Percentiles rank a stretch among this genome's conserved stretches.
These are phyloP conservation scores for Diaporthe nobilis DNA, from an alignment of 2,329 filamentous ascomycete genomes.

Conservation along the genomic window DNA sequence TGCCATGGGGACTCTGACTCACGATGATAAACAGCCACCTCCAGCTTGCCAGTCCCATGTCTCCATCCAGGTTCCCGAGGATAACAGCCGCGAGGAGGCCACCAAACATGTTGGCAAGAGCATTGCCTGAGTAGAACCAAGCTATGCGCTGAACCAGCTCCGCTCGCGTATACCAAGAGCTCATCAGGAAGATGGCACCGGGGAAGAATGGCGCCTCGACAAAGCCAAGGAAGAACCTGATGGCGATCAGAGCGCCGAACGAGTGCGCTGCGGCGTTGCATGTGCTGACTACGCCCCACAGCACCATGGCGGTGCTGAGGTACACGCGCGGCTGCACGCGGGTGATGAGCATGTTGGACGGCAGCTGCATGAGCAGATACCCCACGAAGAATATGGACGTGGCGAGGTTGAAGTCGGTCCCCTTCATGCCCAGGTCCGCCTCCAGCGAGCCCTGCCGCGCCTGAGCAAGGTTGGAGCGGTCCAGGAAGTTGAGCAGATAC, in stretches of 20 bases:
- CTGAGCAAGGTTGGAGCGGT: constrained; percentile 67
- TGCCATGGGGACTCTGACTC: constrained; percentile 31
- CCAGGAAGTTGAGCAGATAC: constrained; percentile 70
- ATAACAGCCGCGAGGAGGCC: constrained; percentile 66
- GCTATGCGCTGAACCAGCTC: constrained; percentile 62
- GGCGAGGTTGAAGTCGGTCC: constrained; percentile 70
- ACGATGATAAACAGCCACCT: constrained; percentile 52
- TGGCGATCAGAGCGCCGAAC: constrained; percentile 59
- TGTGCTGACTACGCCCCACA: constrained; percentile 57
- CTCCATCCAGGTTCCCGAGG: constrained; percentile 56
- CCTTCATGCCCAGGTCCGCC: constrained; percentile 65
- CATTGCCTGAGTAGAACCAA: constrained; percentile 62
- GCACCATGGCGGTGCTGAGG: constrained; percentile 62
- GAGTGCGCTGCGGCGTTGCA: constrained; percentile 62
- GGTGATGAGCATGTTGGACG: constrained; percentile 70
- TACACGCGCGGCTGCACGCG: constrained; percentile 67
- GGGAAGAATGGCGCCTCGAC: constrained; percentile 65
- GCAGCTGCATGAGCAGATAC: constrained; percentile 74
- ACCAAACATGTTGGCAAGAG: constrained; percentile 65
- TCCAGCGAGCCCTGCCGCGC: constrained; percentile 68
- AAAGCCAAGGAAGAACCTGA: constrained; percentile 64
- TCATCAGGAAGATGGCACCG: constrained; percentile 62
- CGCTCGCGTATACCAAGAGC: constrained; percentile 59
- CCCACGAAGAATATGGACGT: constrained; percentile 70
- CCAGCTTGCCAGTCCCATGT: constrained; percentile 50